These are phyloP conservation scores for Erythrobasidium yunnanense DNA, from an alignment of 768 basidiomycete genomes.

Conservation along the genomic window DNA sequence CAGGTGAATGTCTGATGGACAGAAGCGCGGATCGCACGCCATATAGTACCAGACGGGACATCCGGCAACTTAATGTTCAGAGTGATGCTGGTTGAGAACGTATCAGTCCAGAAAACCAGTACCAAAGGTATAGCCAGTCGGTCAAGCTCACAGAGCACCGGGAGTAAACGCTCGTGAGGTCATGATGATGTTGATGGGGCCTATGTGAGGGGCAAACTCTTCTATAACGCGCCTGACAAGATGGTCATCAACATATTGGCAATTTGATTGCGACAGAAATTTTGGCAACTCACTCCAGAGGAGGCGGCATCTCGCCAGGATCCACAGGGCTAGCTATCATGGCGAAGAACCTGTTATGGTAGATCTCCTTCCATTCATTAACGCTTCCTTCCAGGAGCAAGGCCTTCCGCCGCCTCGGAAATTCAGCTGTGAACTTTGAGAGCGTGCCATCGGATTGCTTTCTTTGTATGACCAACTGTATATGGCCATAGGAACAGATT, in stretches of 20 bases:
- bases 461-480: not conserved
- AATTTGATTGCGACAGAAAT: not conserved
- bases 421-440: not conserved
- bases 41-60: not conserved
- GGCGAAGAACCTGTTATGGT: conserved; percentile 3
- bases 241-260: not conserved
- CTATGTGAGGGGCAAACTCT: conserved; percentile 6
- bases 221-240: not conserved
- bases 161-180: not conserved
- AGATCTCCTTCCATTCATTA: not conserved
- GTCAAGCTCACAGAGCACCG: not conserved
- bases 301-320: conserved; percentile 14
- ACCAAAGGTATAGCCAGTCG: not conserved
- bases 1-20: not conserved
- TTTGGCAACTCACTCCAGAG: conserved; percentile 1
- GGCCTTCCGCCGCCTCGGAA: not conserved
- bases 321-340: not conserved
- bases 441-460: not conserved
- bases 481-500: not conserved
- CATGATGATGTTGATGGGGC: conserved; percentile 3
- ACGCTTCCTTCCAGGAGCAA: not conserved
- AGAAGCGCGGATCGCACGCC: not conserved
- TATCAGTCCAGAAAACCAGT: not conserved
- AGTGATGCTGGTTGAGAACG: not conserved
- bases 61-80: not conserved